phyloP scores from a whole-genome alignment of 208 protist species.

The Balamuthia mandrillaris region DNA sequence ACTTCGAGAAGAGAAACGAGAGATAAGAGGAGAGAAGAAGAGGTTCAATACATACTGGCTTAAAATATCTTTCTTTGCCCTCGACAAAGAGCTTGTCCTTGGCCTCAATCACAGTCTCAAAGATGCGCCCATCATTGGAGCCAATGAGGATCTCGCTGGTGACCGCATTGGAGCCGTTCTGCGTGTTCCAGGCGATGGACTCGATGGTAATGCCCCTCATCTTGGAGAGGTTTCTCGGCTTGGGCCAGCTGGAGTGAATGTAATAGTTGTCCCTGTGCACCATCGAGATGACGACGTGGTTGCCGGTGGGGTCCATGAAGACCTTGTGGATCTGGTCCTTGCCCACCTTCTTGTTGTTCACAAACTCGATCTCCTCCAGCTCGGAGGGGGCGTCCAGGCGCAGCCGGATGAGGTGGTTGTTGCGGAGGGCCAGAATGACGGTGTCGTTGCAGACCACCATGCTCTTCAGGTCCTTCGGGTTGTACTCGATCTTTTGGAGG shows the following conservation, averaged over 20 bases:
- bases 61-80: constrained; percentile 23
- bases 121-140: constrained; percentile 63
- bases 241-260: constrained; percentile 54
- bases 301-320: constrained; percentile 71
- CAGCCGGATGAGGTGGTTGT: constrained; percentile 6
- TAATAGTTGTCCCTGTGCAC: constrained; percentile 71
- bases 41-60: neutral
- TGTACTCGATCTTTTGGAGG: neutral
- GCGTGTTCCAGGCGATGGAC: constrained; percentile 68
- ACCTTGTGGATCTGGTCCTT: constrained; percentile 36
- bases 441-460: constrained; percentile 11
- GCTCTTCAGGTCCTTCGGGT: neutral
- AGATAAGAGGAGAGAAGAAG: no score
- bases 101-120: constrained; percentile 59
- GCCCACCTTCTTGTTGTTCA: neutral
- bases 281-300: constrained; percentile 71
- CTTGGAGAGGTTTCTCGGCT: constrained; percentile 59
- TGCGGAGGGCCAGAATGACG: neutral
- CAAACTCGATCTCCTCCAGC: constrained; percentile 11
- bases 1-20: neutral
- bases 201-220: constrained; percentile 68
- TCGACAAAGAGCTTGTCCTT: constrained; percentile 46
- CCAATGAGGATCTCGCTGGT: constrained; percentile 68
- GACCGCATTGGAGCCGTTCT: neutral
- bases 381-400: neutral